Base-by-base conservation (phyloP, 306 rosid genomes). In the Vachellia collinsii region DNA sequence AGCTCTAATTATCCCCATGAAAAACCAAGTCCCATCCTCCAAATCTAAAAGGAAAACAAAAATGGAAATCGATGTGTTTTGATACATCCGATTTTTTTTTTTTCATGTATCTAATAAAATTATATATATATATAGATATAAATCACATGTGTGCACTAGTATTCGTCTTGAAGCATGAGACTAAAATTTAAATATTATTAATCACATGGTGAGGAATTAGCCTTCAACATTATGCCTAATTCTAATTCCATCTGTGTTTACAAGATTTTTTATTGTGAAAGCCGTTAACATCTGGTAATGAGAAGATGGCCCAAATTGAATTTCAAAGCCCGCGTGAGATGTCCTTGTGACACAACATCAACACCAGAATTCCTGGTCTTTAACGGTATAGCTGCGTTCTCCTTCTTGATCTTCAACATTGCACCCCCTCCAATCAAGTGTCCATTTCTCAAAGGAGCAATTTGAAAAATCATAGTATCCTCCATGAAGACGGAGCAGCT, bases 401-500 rank as follows among this genome's bases (percentile, higher is more conserved):
- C 74, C 78, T 46, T 65, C 79, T 16, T 42, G 65, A 77, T 71
- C 80, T 17, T 37, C 59, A 79, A 46, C 48, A 66, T 53, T 54
- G 79, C 85, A 38, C 19, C 84, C 66, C 51, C 78, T 51, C 29
- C 87, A 48, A 86, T 93, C 97, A 86, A 95, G 89, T 29, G 89
- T 88, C 96, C 99, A 95, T 81, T 89, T 95, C 86, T 95, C 98
- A 91, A 95, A 95, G 1, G 93, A 66, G 87, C 98, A 93, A 77
- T 79, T 89, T 70, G 81, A 78, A 83, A 95, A 88, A 87, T 95
- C 81, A 82, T 91, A 95, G 80, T 90, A 76, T 63, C 98, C 97
- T 62, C 96, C 97, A 82, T 91, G 98, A 82, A 95, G 78, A 71
- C 82, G 83, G 79, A 93, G 84, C 78, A 81, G 39, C 62, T 80